Conservation (phyloP, 2,329 filamentous ascomycete genomes). For the Rhinocladiella similis region DNA sequence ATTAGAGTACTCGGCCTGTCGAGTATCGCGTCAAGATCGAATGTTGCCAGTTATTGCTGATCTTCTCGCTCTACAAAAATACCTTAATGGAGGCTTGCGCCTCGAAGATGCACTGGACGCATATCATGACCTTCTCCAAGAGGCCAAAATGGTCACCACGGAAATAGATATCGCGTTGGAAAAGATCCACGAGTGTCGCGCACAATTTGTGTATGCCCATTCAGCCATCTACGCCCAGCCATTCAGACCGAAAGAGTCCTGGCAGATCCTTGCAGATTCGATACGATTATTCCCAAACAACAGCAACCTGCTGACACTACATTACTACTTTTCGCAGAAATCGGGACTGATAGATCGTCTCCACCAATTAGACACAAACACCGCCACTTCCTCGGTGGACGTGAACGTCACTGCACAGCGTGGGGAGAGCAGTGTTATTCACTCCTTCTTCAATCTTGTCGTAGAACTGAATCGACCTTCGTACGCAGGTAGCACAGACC, state of each 20-base stretch:
- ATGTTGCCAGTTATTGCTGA: conserved; percentile 60
- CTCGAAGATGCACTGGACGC: conserved; percentile 39
- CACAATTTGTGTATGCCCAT: conserved; percentile 64
- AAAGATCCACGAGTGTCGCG: conserved; percentile 14
- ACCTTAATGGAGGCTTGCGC: conserved; percentile 53
- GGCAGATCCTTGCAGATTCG: conserved; percentile 61
- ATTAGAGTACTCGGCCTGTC: conserved; percentile 56
- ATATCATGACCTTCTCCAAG: conserved; percentile 31
- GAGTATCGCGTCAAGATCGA: conserved; percentile 44
- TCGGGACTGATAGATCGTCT: conserved; percentile 76
- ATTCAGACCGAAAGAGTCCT: conserved; percentile 68
- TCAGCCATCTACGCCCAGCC: conserved; percentile 57
- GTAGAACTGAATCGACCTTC: conserved; percentile 52
- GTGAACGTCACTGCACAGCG: no score
- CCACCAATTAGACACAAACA: conserved; percentile 51
- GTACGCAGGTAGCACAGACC: conserved; percentile 48
- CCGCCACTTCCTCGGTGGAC: no score
- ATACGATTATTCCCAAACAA: conserved; percentile 71
- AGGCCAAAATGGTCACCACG: neutral
- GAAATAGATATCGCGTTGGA: conserved; percentile 1
- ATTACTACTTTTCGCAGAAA: conserved; percentile 71
- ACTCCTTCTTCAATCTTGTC: conserved; percentile 55
- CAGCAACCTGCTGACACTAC: conserved; percentile 70
- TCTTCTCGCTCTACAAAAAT: conserved; percentile 65
- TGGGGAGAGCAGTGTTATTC: conserved; percentile 13